phyloP scores from a whole-genome alignment of 2,329 filamentous ascomycete genomes.

The Parastagonospora avenae region DNA sequence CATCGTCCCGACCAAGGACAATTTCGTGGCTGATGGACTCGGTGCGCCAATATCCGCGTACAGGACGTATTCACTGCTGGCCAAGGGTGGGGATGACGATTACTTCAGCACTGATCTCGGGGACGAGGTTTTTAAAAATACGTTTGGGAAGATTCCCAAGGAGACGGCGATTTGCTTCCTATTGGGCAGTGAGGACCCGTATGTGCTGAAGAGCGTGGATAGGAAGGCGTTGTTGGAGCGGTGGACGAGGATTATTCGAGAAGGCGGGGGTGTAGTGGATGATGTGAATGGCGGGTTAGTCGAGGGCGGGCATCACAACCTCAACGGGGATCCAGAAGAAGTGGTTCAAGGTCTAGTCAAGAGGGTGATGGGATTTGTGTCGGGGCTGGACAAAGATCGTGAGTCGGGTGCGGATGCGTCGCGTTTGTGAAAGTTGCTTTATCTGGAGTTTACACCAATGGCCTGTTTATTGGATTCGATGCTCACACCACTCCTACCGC shows the following conservation, averaged over 20 bases:
- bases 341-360: conserved; percentile 56
- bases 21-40: conserved; percentile 31
- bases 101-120: conserved; percentile 83
- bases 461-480: too few relatives aligned
- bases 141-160: conserved; percentile 68
- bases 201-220: conserved; percentile 63
- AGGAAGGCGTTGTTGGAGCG: conserved; percentile 61
- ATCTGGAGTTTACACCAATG: neutral
- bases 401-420: conserved; percentile 5
- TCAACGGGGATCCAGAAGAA: conserved; percentile 53
- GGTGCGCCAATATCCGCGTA: conserved; percentile 59
- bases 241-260: conserved; percentile 58
- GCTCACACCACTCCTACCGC: too few relatives aligned
- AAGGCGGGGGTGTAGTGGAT: conserved; percentile 55
- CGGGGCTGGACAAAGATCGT: conserved; percentile 12
- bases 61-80: conserved; percentile 64
- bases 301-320: conserved; percentile 57
- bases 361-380: conserved; percentile 58
- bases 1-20: conserved; percentile 54
- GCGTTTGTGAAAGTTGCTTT: conserved; percentile 4
- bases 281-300: conserved; percentile 56
- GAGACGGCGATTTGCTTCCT: conserved; percentile 65
- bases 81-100: conserved; percentile 74
- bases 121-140: conserved; percentile 60
- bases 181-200: conserved; percentile 70